A percentile compares a stretch with the other conserved stretches of the same genome.
Evolutionary conservation across 257 asterid genomes (phyloP).

Genomic region (Pogostemon cablin): DNA sequence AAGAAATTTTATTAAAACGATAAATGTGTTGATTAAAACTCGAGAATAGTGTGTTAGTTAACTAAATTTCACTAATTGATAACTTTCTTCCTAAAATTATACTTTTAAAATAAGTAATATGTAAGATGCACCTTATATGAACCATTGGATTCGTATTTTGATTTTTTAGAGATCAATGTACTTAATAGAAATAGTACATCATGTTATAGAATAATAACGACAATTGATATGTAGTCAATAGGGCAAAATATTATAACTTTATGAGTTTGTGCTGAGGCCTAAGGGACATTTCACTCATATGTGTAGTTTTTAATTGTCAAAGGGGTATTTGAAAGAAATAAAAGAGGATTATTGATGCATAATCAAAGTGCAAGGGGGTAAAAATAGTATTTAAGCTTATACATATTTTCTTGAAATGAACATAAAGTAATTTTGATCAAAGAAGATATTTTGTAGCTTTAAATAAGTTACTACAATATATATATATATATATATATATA

Average conservation of each 20-base stretch:
- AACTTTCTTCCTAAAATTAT: too few relatives aligned
- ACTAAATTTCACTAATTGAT: too few relatives aligned
- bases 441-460: too few relatives aligned
- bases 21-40: too few relatives aligned
- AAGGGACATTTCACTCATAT: too few relatives aligned
- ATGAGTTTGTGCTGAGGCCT: too few relatives aligned
- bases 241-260: too few relatives aligned
- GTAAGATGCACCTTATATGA: not conserved
- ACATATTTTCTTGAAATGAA: not conserved
- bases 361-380: not conserved
- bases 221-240: not conserved
- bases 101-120: too few relatives aligned
- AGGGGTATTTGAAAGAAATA: not conserved
- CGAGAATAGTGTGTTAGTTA: too few relatives aligned
- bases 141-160: not conserved
- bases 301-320: not conserved
- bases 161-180: too few relatives aligned
- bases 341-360: not conserved
- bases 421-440: not conserved
- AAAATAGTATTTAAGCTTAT: not conserved
- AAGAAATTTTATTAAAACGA: too few relatives aligned
- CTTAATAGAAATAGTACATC: not conserved
- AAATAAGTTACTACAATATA: not conserved
- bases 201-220: not conserved
- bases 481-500: too few relatives aligned